Evolutionary conservation across 2,329 filamentous ascomycete species (phyloP), one percentile per base, ranked within the genome.

Genomic region (Fusarium pininemorale): DNA sequence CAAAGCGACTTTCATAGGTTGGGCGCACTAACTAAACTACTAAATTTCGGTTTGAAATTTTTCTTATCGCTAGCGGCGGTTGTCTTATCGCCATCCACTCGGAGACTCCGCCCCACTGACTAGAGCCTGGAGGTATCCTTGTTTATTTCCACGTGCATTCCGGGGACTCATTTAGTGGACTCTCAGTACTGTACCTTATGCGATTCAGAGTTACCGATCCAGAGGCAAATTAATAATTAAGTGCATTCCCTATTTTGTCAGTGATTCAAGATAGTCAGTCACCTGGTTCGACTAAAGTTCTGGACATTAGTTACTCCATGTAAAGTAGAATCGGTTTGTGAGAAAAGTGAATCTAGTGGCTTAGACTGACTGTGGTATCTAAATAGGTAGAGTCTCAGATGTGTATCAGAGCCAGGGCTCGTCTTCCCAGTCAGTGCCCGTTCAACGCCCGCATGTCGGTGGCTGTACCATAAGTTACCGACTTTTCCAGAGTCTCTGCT

Each of bases 111-210:
- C 60, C 60, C 65, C 56, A 47, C 61, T 60, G n/a, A n/a, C 55
- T 60, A 32, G 28, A 47, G 59, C 45, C 38, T 45, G 15, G 45
- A 30, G 20, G 13, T 22, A 65, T 70, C 66, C 72, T 35, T 47
- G 59, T 53, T 38, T 63, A 58, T 75, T 75, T 70, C 68, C 76
- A 78, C 76, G 76, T 78, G 76, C 74, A 70, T 76, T 65, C 63
- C 54, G 41, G 42, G 54, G 50, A 61, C 26, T 53, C 48, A 28
- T 30, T 73, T 51, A 74, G 64, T 75, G 73, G 75, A 57, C 57
- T 55, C 26, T 37, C 8, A 11, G 57, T 30, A 30, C 28, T 11
- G 57, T 30, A 30, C 28, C 28, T 30, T 12, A 30, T 30, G 22
- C 35, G 35, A 50, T 48, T 37, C 68, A 47, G 32, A 53, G n/a